These are phyloP conservation scores for Pisolithus marmoratus DNA, from an alignment of 768 basidiomycete species.

Conservation along the genomic window DNA sequence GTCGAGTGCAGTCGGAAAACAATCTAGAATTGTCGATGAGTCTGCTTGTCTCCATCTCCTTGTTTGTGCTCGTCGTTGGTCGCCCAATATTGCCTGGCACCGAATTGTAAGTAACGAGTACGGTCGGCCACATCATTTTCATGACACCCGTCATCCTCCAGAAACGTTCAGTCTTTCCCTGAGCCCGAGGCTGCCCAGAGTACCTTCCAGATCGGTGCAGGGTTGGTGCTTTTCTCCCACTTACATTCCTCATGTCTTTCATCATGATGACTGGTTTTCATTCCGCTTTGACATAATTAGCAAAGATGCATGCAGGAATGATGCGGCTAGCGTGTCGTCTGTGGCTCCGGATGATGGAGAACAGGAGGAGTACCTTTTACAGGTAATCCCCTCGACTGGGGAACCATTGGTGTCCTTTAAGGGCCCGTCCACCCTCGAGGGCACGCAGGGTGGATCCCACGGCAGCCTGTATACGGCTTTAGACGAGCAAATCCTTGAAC, in stretches of 20 bases:
- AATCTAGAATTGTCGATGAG: conserved; percentile 29
- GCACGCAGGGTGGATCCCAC: conserved; percentile 7
- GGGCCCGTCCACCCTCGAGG: neutral
- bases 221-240: conserved; percentile 26
- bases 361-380: conserved; percentile 25
- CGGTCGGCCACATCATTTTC: conserved; percentile 7
- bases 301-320: conserved; percentile 12
- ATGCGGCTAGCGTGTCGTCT: conserved; percentile 26
- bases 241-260: neutral
- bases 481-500: neutral
- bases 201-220: conserved; percentile 30
- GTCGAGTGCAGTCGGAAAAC: neutral
- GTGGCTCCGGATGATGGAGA: conserved; percentile 20
- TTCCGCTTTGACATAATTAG: conserved; percentile 9
- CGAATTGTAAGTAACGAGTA: conserved; percentile 22
- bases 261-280: conserved; percentile 9
- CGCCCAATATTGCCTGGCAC: conserved; percentile 30
- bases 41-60: conserved; percentile 33
- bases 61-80: conserved; percentile 42
- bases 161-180: conserved; percentile 8
- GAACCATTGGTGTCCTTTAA: conserved; percentile 16
- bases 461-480: conserved; percentile 14
- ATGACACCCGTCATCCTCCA: conserved; percentile 7
- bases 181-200: conserved; percentile 32
- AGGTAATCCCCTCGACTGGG: conserved; percentile 21